Conservation (phyloP, 129 eudicot genomes). For the Heracleum sosnowskyi region DNA sequence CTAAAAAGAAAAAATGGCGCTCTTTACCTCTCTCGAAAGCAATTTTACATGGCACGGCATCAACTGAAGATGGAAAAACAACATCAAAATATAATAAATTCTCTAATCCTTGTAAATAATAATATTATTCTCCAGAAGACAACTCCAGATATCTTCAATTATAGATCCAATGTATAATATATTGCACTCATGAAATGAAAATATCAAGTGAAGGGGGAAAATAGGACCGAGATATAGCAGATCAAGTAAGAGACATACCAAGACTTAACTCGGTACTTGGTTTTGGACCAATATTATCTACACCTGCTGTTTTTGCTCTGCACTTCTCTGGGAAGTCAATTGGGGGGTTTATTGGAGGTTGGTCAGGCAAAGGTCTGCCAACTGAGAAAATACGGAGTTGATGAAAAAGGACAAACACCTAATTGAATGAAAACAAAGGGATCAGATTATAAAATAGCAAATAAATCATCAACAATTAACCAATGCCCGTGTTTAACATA, state of each 20-base stretch:
- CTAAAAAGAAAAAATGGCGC: constrained; percentile 65
- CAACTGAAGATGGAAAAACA: constrained; percentile 44
- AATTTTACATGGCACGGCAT: constrained; percentile 89
- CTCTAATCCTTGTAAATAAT: neutral
- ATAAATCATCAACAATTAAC: neutral
- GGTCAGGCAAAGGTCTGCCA: constrained; percentile 72
- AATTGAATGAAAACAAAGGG: constrained; percentile 4
- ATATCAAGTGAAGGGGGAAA: neutral
- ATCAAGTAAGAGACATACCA: constrained; percentile 36
- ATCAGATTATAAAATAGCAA: neutral
- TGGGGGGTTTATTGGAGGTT: constrained; percentile 51
- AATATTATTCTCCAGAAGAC: neutral
- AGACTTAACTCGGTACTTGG: constrained; percentile 59
- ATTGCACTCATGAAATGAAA: neutral
- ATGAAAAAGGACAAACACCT: constrained; percentile 83
- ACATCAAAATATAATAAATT: neutral
- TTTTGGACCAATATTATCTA: constrained; percentile 48
- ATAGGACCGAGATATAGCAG: neutral
- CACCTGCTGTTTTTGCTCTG: constrained; percentile 67
- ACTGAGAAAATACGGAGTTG: constrained; percentile 66
- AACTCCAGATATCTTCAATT: neutral
- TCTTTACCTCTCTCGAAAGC: constrained; percentile 97
- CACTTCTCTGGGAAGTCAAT: constrained; percentile 52
- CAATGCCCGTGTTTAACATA: neutral
- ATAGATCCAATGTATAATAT: neutral